A percentile compares a stretch with the other conserved stretches of the same genome.
Conservation (phyloP, 2,329 filamentous ascomycete species). For the Knoxdaviesia proteae region DNA sequence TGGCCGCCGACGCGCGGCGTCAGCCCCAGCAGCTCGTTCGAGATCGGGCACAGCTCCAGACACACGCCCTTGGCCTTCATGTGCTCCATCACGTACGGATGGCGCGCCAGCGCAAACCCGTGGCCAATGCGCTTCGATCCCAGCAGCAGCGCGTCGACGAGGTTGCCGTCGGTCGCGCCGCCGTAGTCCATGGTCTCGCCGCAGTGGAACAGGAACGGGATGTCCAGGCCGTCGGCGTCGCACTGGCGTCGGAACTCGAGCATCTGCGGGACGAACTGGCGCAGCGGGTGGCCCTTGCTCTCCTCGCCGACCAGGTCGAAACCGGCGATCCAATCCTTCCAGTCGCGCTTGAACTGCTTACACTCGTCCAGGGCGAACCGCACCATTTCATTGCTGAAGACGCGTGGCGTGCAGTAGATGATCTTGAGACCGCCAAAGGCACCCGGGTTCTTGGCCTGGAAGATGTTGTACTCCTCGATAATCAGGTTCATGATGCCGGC, state of each 20-base stretch:
- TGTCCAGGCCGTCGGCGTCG: slow-evolving; percentile 22
- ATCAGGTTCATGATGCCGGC: slow-evolving; percentile 39
- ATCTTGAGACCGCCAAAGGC: slow-evolving; percentile 46
- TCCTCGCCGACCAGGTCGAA: slow-evolving; percentile 56
- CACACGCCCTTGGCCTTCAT: slow-evolving; percentile 45
- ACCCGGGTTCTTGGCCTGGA: slow-evolving; percentile 18
- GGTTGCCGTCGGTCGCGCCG: slow-evolving; percentile 42
- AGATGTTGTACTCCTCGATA: slow-evolving; percentile 23
- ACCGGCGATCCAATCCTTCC: slow-evolving; percentile 40
- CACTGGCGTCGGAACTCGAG: slow-evolving; percentile 34
- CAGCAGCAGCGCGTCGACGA: slow-evolving; percentile 46
- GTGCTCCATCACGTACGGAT: slow-evolving; percentile 42
- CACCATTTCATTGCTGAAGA: slow-evolving; percentile 28
- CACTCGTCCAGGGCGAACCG: slow-evolving; percentile 36
- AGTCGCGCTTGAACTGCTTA: slow-evolving; percentile 34
- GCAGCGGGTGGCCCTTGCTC: slow-evolving; percentile 35
- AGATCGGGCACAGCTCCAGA: slow-evolving; percentile 59
- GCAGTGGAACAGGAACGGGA: slow-evolving; percentile 59
- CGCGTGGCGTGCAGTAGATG: slow-evolving; percentile 50
- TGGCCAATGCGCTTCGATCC: slow-evolving; percentile 52
- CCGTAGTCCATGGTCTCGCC: slow-evolving; percentile 53
- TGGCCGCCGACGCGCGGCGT: slow-evolving; percentile 45
- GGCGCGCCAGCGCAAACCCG: slow-evolving; percentile 47
- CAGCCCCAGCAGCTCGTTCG: slow-evolving; percentile 54
- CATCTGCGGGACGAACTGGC: slow-evolving; percentile 31